Evolutionary conservation across 495 filamentous ascomycete genomes (phyloP).

Genomic region (Cudoniella acicularis): DNA sequence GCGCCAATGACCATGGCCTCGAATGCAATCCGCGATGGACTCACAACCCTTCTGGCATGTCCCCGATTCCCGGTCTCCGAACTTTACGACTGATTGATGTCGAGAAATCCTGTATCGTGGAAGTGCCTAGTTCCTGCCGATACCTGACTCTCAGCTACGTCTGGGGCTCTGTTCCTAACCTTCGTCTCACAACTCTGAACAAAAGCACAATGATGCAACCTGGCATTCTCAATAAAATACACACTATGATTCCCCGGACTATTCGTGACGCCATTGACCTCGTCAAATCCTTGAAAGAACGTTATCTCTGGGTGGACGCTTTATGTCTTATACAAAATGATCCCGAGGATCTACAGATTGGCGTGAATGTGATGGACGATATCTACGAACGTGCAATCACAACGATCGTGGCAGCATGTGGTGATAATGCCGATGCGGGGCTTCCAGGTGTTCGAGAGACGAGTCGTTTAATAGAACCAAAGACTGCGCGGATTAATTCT

Average conservation of each 20-base stretch:
- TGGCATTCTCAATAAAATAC: not conserved
- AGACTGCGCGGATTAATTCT: not conserved
- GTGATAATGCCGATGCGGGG: conserved; percentile 8
- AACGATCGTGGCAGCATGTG: conserved; percentile 7
- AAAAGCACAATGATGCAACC: not conserved
- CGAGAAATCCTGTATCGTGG: not conserved
- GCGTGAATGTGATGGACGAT: conserved; percentile 16
- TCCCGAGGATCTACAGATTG: conserved; percentile 1
- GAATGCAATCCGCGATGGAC: not conserved
- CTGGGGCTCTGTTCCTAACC: conserved; percentile 6
- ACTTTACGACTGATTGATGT: conserved; percentile 12
- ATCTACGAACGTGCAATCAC: conserved; percentile 14
- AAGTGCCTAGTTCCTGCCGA: not conserved
- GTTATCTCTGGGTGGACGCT: conserved; percentile 12
- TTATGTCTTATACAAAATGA: conserved; percentile 20
- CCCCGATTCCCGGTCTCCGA: not conserved
- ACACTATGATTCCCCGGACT: conserved; percentile 5
- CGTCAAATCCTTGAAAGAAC: conserved; percentile 2
- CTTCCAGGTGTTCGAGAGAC: conserved; percentile 8
- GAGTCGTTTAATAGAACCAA: not conserved
- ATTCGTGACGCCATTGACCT: conserved; percentile 14
- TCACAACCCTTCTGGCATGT: not conserved
- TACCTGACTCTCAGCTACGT: conserved; percentile 18
- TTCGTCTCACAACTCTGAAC: conserved; percentile 3
- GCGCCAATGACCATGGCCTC: not conserved